These are phyloP conservation scores for Nicotiana sylvestris DNA, from an alignment of 257 asterid genomes.

Conservation along the genomic window DNA sequence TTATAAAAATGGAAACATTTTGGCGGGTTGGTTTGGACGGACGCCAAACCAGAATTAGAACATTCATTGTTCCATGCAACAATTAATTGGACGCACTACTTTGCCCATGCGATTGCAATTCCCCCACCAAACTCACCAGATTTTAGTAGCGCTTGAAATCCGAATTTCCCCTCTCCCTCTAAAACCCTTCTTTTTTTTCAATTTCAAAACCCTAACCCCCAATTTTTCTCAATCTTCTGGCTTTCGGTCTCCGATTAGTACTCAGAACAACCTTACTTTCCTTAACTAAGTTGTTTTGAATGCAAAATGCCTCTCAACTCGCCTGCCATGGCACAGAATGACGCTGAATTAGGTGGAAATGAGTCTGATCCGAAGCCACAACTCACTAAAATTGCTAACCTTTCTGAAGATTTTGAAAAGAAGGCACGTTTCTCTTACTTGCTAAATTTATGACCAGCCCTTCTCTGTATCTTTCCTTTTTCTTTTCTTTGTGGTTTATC, in stretches of 20 bases:
- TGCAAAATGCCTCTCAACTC: conserved; percentile 18
- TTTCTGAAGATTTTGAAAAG: conserved; percentile 48
- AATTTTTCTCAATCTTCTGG: background rate
- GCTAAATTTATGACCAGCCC: background rate
- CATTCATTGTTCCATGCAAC: background rate
- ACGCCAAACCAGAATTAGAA: background rate
- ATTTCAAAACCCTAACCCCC: too few relatives aligned
- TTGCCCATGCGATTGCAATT: background rate
- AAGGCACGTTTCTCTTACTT: conserved; percentile 26
- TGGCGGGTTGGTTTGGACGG: background rate
- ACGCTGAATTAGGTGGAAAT: conserved; percentile 6
- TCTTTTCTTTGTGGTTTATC: background rate
- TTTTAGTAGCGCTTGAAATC: background rate
- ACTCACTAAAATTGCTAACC: conserved; percentile 44
- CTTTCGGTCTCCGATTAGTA: background rate
- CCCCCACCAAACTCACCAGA: background rate
- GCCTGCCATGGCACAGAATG: conserved; percentile 6
- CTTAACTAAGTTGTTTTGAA: background rate
- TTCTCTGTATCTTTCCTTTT: background rate
- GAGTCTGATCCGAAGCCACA: conserved; percentile 35
- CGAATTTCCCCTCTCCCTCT: background rate
- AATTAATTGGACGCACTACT: background rate
- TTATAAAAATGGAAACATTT: too few relatives aligned
- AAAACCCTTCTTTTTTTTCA: background rate
- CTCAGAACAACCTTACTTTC: background rate